These are phyloP conservation scores for Picea abies DNA, from an alignment of 83 land plant genomes.

Conservation along the genomic window DNA sequence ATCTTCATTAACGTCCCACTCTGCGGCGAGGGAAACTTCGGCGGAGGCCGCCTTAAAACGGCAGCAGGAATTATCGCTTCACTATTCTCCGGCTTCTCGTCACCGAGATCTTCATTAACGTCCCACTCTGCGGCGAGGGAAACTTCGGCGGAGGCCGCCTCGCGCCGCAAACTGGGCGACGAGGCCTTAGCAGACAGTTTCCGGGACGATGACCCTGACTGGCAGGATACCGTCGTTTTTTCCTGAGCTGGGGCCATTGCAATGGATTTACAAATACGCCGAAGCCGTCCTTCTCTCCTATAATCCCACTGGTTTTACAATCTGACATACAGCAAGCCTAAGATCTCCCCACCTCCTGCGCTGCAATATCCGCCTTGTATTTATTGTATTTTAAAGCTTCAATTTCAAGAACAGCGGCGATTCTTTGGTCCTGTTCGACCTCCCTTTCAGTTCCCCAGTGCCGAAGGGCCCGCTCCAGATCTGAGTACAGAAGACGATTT, in stretches of 20 bases:
- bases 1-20: too few relatives aligned
- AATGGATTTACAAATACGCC: conserved; percentile 57
- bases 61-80: not conserved
- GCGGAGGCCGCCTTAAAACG: conserved; percentile 7
- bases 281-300: conserved; percentile 35
- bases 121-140: not conserved
- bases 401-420: too few relatives aligned
- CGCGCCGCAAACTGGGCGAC: not conserved
- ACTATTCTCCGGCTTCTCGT: not conserved
- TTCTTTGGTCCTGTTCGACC: too few relatives aligned
- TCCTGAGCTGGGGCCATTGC: conserved; percentile 83
- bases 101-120: too few relatives aligned
- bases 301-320: conserved; percentile 20
- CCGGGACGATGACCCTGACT: not conserved
- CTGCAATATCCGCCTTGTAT: too few relatives aligned
- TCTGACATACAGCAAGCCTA: conserved; percentile 65
- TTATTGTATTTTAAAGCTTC: too few relatives aligned
- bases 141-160: conserved; percentile 18
- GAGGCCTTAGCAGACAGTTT: not conserved
- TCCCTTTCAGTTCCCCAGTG: too few relatives aligned
- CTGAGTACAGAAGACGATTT: too few relatives aligned
- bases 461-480: too few relatives aligned
- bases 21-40: conserved; percentile 5
- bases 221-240: conserved; percentile 54
- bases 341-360: too few relatives aligned